A percentile compares a stretch with the other conserved stretches of the same genome.
These are phyloP conservation scores for Boeremia lycopersici DNA, from an alignment of 2,329 filamentous ascomycete genomes.

Conservation along the genomic window DNA sequence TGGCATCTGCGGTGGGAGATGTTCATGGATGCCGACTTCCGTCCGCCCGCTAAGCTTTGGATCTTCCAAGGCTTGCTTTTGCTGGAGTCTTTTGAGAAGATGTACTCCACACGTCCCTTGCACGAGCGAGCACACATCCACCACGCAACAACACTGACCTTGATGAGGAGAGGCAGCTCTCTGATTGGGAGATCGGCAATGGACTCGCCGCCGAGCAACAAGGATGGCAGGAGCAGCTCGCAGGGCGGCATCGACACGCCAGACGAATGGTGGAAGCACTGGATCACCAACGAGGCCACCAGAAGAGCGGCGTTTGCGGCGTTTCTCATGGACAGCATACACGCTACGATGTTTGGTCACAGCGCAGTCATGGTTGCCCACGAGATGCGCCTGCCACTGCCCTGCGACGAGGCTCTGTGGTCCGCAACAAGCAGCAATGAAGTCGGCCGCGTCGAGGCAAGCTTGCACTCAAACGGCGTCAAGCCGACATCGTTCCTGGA, in stretches of 20 bases:
- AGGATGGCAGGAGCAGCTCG: slow-evolving; percentile 62
- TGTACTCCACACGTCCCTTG: slow-evolving; percentile 89
- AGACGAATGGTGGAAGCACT: slow-evolving; percentile 93
- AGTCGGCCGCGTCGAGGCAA: slow-evolving; percentile 81
- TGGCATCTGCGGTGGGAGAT: slow-evolving; percentile 96
- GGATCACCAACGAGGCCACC: slow-evolving; percentile 94
- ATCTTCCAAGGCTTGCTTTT: slow-evolving; percentile 90
- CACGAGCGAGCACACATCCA: slow-evolving; percentile 97
- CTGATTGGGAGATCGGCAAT: slow-evolving; percentile 83
- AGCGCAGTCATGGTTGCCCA: slow-evolving; percentile 97
- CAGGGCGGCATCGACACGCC: slow-evolving; percentile 66
- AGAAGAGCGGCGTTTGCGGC: slow-evolving; percentile 89
- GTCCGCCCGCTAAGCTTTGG: slow-evolving; percentile 93
- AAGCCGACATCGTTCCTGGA: slow-evolving; percentile 89
- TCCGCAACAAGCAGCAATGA: slow-evolving; percentile 86
- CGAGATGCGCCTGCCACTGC: slow-evolving; percentile 87
- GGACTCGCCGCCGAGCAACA: slow-evolving; percentile 79
- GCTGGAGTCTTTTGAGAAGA: slow-evolving; percentile 94
- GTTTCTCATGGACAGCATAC: slow-evolving; percentile 93
- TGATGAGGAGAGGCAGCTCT: slow-evolving; percentile 93
- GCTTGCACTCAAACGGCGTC: slow-evolving; percentile 78
- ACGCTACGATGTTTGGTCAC: slow-evolving; percentile 97
- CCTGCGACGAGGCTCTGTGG: slow-evolving; percentile 93
- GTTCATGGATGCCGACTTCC: slow-evolving; percentile 88
- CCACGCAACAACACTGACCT: slow-evolving; percentile 90